A percentile compares a stretch with the other conserved stretches of the same genome.
These are phyloP conservation scores for Russula virescens DNA, from an alignment of 768 basidiomycete genomes.

Conservation along the genomic window DNA sequence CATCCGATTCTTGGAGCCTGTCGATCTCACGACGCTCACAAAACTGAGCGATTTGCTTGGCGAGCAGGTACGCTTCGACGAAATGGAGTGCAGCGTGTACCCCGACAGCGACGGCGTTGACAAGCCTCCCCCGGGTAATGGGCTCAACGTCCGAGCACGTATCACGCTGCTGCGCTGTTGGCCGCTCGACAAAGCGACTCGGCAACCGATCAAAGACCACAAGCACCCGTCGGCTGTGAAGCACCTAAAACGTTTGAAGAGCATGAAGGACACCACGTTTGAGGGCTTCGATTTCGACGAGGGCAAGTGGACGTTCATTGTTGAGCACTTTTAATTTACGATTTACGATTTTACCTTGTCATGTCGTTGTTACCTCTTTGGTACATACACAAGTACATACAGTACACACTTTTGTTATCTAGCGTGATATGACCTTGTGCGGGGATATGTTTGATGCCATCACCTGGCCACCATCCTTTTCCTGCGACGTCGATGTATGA, in stretches of 20 bases:
- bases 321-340: slow-evolving; percentile 74
- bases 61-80: slow-evolving; percentile 81
- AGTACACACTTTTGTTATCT: background rate
- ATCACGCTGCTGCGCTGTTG: slow-evolving; percentile 78
- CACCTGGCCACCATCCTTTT: background rate
- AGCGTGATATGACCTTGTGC: slow-evolving; percentile 1
- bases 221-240: slow-evolving; percentile 62
- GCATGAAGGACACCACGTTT: slow-evolving; percentile 82
- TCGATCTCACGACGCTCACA: slow-evolving; percentile 80
- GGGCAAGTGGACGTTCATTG: slow-evolving; percentile 91
- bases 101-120: slow-evolving; percentile 82
- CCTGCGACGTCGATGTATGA: background rate
- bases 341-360: slow-evolving; percentile 1
- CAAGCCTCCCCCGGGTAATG: slow-evolving; percentile 77
- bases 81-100: slow-evolving; percentile 91
- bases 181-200: slow-evolving; percentile 85
- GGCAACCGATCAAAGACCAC: slow-evolving; percentile 82
- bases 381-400: background rate
- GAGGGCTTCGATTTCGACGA: slow-evolving; percentile 70
- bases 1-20: slow-evolving; percentile 69
- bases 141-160: slow-evolving; percentile 82
- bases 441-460: slow-evolving; percentile 2
- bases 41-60: slow-evolving; percentile 80
- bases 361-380: background rate
- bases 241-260: slow-evolving; percentile 74